Percentiles rank a stretch among this genome's conserved stretches.
These are phyloP conservation scores for Croton laevigatus DNA, from an alignment of 441 rosid species.

Conservation along the genomic window DNA sequence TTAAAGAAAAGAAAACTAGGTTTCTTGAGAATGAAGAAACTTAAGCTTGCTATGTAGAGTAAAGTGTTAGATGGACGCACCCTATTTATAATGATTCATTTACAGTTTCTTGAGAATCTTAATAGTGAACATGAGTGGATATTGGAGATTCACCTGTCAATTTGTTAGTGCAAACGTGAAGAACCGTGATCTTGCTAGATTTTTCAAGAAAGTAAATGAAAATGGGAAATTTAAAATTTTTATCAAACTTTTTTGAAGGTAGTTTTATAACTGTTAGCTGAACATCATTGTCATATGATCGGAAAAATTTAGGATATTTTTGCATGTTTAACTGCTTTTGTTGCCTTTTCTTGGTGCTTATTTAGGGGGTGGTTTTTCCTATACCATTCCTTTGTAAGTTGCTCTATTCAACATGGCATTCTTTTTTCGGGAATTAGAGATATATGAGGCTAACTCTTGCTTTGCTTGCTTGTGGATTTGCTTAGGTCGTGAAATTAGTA, in stretches of 20 bases:
- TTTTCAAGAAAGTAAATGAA: constrained; percentile 28
- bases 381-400: constrained; percentile 10
- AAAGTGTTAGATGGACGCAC: not conserved
- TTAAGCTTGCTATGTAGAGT: not conserved
- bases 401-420: not conserved
- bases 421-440: not conserved
- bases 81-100: constrained; percentile 34
- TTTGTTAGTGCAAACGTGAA: constrained; percentile 28
- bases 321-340: constrained; percentile 15
- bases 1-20: not conserved
- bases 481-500: too few species aligned
- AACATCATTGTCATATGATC: not conserved
- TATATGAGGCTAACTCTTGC: not conserved
- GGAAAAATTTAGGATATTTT: constrained; percentile 12
- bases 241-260: constrained; percentile 15
- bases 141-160: constrained; percentile 34
- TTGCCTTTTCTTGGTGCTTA: not conserved
- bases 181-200: constrained; percentile 36
- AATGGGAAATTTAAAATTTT: constrained; percentile 5
- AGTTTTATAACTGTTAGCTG: not conserved
- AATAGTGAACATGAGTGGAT: constrained; percentile 33
- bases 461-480: too few species aligned
- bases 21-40: not conserved
- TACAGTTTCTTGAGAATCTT: constrained; percentile 10
- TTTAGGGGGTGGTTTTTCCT: constrained; percentile 3